phyloP scores from a whole-genome alignment of 306 rosid genomes.

The Corylus heterophylla region DNA sequence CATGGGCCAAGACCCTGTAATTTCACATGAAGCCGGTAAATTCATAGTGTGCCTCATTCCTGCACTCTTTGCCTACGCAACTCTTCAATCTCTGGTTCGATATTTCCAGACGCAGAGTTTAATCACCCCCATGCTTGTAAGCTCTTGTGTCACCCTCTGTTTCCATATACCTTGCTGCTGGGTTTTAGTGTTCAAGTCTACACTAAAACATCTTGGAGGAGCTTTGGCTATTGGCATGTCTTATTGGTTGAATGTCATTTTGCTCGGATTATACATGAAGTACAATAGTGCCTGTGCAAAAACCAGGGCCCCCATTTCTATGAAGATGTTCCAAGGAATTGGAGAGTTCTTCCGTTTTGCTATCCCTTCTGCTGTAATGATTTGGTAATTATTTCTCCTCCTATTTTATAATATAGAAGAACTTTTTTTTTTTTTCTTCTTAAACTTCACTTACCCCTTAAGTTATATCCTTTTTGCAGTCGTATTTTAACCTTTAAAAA shows the following conservation, averaged over 20 bases:
- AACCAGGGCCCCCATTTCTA: constrained; percentile 54
- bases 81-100: constrained; percentile 59
- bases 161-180: constrained; percentile 65
- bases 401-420: not conserved
- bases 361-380: constrained; percentile 74
- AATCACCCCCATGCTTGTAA: constrained; percentile 53
- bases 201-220: constrained; percentile 56
- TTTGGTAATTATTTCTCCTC: constrained; percentile 47
- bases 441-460: not conserved
- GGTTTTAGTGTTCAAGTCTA: constrained; percentile 60
- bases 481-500: too few relatives aligned
- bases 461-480: too few relatives aligned
- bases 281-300: constrained; percentile 48
- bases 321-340: constrained; percentile 53
- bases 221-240: constrained; percentile 70
- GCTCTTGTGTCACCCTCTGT: constrained; percentile 46
- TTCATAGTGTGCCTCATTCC: constrained; percentile 69
- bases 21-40: constrained; percentile 67
- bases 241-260: constrained; percentile 62
- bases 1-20: constrained; percentile 75
- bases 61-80: constrained; percentile 64
- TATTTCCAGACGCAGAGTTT: constrained; percentile 74
- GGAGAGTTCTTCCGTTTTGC: constrained; percentile 61
- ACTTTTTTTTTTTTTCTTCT: not conserved
- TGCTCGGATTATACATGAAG: constrained; percentile 54